Conservation (phyloP, 129 eudicot genomes). For the Saposhnikovia divaricata region DNA sequence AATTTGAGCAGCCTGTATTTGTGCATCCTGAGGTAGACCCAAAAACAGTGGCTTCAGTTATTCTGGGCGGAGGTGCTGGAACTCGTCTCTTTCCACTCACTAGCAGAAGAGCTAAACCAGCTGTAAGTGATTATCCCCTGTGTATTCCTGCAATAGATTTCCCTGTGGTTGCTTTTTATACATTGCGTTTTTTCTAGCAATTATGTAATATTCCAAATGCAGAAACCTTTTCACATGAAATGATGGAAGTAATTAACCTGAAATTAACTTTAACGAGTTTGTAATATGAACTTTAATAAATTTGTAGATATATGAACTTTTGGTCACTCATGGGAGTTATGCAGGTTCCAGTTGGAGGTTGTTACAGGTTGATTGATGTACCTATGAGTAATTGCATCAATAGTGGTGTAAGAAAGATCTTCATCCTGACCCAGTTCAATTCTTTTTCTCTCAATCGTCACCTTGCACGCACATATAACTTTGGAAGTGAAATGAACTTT, state of each 20-base stretch:
- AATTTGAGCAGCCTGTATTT: constrained; percentile 39
- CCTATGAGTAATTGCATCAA: constrained; percentile 98
- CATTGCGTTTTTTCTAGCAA: neutral
- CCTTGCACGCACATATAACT: constrained; percentile 67
- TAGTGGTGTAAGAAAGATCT: constrained; percentile 82
- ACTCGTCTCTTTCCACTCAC: constrained; percentile 87
- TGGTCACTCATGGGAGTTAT: neutral
- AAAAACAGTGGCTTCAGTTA: constrained; percentile 71
- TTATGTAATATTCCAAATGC: neutral
- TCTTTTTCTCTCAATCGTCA: constrained; percentile 95
- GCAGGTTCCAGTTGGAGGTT: constrained; percentile 94
- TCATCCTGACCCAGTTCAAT: constrained; percentile 84
- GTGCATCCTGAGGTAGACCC: constrained; percentile 54
- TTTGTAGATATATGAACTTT: neutral
- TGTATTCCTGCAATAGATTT: neutral
- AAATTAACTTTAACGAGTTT: neutral
- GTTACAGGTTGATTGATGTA: constrained; percentile 88
- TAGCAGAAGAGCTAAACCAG: constrained; percentile 79
- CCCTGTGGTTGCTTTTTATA: neutral
- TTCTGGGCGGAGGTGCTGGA: constrained; percentile 94
- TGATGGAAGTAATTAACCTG: neutral
- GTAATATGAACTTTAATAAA: neutral
- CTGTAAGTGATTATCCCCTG: constrained; percentile 42
- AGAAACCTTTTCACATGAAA: neutral
- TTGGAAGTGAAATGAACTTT: constrained; percentile 76